A percentile compares a stretch with the other conserved stretches of the same genome.
Evolutionary conservation across 495 filamentous ascomycete genomes (phyloP).

Genomic region (Hypoxylon lienhwacheense): DNA sequence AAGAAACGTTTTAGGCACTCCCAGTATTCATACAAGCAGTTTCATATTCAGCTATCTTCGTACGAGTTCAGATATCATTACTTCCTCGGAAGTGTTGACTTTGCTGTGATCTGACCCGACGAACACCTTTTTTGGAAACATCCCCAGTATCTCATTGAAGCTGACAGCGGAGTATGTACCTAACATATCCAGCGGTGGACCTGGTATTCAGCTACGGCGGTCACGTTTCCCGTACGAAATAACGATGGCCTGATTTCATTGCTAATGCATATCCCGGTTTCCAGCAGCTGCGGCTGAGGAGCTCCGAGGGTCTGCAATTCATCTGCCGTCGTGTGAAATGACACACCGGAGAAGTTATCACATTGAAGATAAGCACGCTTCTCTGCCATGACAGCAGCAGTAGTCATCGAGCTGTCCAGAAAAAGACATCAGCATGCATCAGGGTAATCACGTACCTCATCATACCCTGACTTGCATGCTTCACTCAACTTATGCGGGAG

Average conservation of each 20-base stretch:
- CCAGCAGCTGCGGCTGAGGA: background rate
- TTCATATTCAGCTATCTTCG: background rate
- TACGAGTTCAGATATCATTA: background rate
- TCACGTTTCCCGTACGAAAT: too few relatives aligned
- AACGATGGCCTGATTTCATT: too few relatives aligned
- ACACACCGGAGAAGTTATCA: background rate
- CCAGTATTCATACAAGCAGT: background rate
- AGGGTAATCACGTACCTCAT: background rate
- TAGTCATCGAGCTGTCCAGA: background rate
- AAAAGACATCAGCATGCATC: conserved; percentile 3
- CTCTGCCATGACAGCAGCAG: background rate
- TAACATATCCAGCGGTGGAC: background rate
- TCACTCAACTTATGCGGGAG: conserved; percentile 7
- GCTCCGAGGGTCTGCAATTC: background rate
- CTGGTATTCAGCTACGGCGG: too few relatives aligned
- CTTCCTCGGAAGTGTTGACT: background rate
- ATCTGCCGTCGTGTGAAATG: background rate
- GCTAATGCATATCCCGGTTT: too few relatives aligned
- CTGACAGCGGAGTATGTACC: background rate
- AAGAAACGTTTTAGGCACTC: too few relatives aligned
- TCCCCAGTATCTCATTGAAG: background rate
- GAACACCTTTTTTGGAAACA: background rate
- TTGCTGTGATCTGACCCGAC: background rate
- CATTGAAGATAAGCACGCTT: background rate
- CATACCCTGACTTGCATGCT: conserved; percentile 9